Base-by-base conservation (phyloP, 768 basidiomycete species). In the Russula vinacea region DNA sequence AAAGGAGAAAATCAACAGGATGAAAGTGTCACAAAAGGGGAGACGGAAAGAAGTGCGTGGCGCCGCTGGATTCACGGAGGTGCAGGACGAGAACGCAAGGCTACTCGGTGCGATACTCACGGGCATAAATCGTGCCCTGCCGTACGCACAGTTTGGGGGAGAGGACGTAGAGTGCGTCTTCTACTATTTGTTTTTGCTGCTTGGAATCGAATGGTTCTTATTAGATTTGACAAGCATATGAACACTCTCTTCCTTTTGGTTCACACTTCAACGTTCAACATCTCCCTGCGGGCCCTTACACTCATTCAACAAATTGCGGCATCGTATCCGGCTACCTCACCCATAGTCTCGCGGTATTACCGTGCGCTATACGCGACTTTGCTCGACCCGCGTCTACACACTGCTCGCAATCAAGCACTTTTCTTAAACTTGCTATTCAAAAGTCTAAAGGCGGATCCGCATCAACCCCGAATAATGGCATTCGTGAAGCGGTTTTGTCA, bases 231-330 rank as follows among this genome's bases (percentile, higher is more conserved):
- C 68, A 83, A 86, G 60, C 94, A 98, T 70, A 89, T 97, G 71
- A 89, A 94, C 73, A 94, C 92, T 0, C 85, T 98, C 24, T 98
- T 98, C 82, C 82, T 88, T 51, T 94, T 99, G 71, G 95, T 94
- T 2, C 96, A 98, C 75, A 90, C 84, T 9, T 94, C 93, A 9
- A 97, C 94, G 0, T 99, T 99, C 84, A 97, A 96, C 74, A 94
- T 94, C 71, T 93, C 93, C 11, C 83, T 98, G 5, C 96, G 96
- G 73, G 91, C 95, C 0, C 84, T 98, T 1, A 82, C 90, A 44
- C 82, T 98, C 7, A 90, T 98, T 63, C 89, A 90, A 71, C 94
- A 92, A 69, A 89, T 98, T 44, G 78, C 84, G 17, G 76, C 83
- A 0, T 81, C 86, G 0, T 78, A 87, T 9, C 72, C 78, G 0